phyloP scores from a whole-genome alignment of 1,284 basidiomycete genomes.

The Peniophora sp. region DNA sequence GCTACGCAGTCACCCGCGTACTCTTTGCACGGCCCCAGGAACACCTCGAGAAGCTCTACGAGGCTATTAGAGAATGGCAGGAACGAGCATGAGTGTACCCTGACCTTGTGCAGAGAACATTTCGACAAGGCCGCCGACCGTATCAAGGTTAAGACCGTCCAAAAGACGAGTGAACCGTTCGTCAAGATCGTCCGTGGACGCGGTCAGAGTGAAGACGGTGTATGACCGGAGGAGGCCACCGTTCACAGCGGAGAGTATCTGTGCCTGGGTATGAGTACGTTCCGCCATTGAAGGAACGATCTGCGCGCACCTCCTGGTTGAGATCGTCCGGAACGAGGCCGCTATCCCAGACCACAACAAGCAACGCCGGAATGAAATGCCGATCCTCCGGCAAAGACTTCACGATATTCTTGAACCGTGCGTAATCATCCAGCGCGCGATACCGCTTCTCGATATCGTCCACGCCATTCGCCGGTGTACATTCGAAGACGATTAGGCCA shows the following conservation, averaged over 20 bases:
- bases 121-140: conserved; percentile 47
- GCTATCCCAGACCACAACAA: conserved; percentile 49
- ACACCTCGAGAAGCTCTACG: conserved; percentile 40
- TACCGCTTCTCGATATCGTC: conserved; percentile 62
- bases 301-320: conserved; percentile 16
- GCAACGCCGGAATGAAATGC: conserved; percentile 49
- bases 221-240: conserved; percentile 30
- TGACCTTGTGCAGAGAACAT: conserved; percentile 39
- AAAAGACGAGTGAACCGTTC: conserved; percentile 38
- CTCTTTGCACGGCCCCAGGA: conserved; percentile 37
- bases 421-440: conserved; percentile 61
- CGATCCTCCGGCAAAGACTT: conserved; percentile 41
- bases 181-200: conserved; percentile 47
- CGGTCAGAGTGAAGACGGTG: conserved; percentile 39
- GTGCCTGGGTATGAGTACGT: conserved; percentile 39
- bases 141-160: conserved; percentile 37
- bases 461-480: conserved; percentile 53
- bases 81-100: conserved; percentile 8
- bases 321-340: conserved; percentile 19
- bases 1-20: conserved; percentile 49
- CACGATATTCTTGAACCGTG: conserved; percentile 56
- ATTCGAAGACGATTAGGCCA: conserved; percentile 65
- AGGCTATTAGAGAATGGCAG: background rate
- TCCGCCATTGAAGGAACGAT: background rate
- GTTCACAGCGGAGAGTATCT: conserved; percentile 16